Evolutionary conservation across 257 asterid genomes (phyloP), one percentile per base, ranked within the genome.

Genomic region (Primulina eburnea): DNA sequence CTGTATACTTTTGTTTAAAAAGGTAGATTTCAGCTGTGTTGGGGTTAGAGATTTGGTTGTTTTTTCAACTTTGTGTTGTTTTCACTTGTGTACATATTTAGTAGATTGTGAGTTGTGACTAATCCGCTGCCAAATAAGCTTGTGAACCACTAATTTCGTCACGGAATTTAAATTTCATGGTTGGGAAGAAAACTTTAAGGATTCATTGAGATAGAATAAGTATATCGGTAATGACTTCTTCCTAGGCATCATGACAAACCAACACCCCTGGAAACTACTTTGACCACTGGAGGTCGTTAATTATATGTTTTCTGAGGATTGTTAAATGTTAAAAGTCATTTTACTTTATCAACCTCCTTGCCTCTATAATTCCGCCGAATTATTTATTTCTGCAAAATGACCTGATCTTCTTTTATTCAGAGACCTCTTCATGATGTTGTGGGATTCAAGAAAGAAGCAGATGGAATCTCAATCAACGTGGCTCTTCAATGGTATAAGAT

Each of bases 401-500:
- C 79, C n/a, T 68, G 35, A 38, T 28, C 65, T 75, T 77, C 67
- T 75, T 63, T 83, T 73, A 69, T 81, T 58, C 87, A 94, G 99
- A 94, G 77, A 76, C 89, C 99, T 62, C 83, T 94, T 65, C 99
- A 94, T 40, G 97, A 94, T 9, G 92, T 94, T 59, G 79, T 91
- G 76, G 92, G 87, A 67, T 94, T 91, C 83, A 85, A 85, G 73
- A 91, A 85, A 79, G 86, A 85, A 83, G 89, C 85, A 62, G 85
- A 82, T 76, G 97, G 96, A 74, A 43, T 88, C 71, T 77, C 83
- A 73, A 80, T 94, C 77, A 96, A 94, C 69, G 50, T 85, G 50
- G 96, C 99, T 64, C 87, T 94, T 70, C 99, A 94, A 78, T 94
- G 99, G 99, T 94, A 87, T 71, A 52, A 68, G 37, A 65, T 79